Evolutionary conservation across 1,284 basidiomycete species (phyloP).

Genomic region (Pholiota adiposa): DNA sequence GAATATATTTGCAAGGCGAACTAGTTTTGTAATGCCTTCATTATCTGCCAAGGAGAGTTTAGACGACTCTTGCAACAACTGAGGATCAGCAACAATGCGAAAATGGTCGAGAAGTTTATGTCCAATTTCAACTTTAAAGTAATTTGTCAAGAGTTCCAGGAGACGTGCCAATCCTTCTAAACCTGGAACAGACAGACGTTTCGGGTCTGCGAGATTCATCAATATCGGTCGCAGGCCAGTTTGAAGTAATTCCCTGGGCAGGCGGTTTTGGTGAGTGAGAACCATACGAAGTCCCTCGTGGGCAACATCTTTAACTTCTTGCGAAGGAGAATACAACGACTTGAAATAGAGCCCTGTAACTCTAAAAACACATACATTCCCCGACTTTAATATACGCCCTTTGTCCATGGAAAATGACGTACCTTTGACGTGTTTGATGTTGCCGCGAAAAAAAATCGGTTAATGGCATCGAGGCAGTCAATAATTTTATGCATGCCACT

Average conservation of each 20-base stretch:
- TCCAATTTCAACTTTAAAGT: constrained; percentile 99
- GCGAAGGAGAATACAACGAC: constrained; percentile 92
- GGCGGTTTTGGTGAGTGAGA: constrained; percentile 86
- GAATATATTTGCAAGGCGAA: constrained; percentile 95
- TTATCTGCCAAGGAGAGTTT: constrained; percentile 85
- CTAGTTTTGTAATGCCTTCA: constrained; percentile 91
- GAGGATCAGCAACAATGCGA: constrained; percentile 84
- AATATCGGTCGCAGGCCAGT: constrained; percentile 95
- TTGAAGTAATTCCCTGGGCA: constrained; percentile 96
- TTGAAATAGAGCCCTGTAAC: constrained; percentile 99
- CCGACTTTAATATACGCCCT: not conserved
- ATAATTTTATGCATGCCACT: constrained; percentile 93
- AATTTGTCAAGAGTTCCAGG: constrained; percentile 94
- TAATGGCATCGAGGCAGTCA: constrained; percentile 94
- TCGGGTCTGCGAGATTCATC: constrained; percentile 98
- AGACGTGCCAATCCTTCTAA: constrained; percentile 96
- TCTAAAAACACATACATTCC: constrained; percentile 43
- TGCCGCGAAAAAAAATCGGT: constrained; percentile 91
- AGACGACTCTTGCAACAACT: constrained; percentile 82
- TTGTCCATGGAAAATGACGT: constrained; percentile 21
- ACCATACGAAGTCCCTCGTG: constrained; percentile 94
- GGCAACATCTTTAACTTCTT: constrained; percentile 95
- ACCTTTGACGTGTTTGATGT: constrained; percentile 86
- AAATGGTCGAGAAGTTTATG: constrained; percentile 98
- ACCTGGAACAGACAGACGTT: constrained; percentile 92